phyloP scores from a whole-genome alignment of 2,329 filamentous ascomycete species.

The Pseudopithomyces chartarum region DNA sequence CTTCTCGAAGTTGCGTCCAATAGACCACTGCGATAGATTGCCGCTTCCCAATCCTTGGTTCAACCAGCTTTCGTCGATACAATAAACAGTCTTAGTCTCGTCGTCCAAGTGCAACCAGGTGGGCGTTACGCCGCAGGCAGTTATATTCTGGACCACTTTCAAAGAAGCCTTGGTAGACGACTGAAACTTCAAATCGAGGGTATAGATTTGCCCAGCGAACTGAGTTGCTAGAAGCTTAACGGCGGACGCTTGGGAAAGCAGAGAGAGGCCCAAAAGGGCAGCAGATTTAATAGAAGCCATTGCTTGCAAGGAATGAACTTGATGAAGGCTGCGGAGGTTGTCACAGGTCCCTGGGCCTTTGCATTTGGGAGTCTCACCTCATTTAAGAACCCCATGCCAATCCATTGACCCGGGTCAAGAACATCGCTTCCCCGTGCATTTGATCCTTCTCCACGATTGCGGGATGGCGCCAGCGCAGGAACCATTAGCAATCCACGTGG shows the following conservation, averaged over 20 bases:
- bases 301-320: background rate
- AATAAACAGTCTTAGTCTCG: conserved; percentile 8
- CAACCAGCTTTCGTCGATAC: conserved; percentile 8
- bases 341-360: background rate
- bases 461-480: conserved; percentile 5
- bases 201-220: conserved; percentile 5
- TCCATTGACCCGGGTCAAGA: background rate
- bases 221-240: conserved; percentile 5
- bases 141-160: background rate
- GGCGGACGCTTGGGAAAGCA: conserved; percentile 7
- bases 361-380: background rate
- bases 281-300: conserved; percentile 11
- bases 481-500: conserved; percentile 2
- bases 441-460: conserved; percentile 5
- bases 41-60: conserved; percentile 1
- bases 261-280: conserved; percentile 8
- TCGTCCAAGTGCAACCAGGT: conserved; percentile 6
- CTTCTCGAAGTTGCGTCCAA: background rate
- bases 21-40: background rate
- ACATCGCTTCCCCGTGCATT: background rate
- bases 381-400: background rate
- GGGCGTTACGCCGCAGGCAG: conserved; percentile 8
- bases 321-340: background rate
- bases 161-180: conserved; percentile 1
- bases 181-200: background rate